Percentiles rank a stretch among this genome's conserved stretches.
These are phyloP conservation scores for Teunomyces lycoperdinae DNA, from an alignment of 805 yeast species.

Conservation along the genomic window DNA sequence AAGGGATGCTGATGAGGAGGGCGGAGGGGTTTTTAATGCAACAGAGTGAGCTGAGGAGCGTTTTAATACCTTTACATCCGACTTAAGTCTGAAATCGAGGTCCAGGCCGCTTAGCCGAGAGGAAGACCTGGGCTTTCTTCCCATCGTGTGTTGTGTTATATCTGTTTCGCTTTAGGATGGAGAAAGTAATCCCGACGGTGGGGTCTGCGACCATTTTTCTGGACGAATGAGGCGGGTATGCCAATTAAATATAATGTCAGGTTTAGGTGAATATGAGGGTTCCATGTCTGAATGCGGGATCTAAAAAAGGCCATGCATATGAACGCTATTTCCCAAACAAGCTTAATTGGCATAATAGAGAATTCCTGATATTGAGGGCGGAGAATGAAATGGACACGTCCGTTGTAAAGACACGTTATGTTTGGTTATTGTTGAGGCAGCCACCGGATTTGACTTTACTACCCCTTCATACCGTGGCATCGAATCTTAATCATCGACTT, in stretches of 20 bases:
- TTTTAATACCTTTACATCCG: neutral
- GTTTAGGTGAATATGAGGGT: neutral
- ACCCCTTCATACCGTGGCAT: neutral
- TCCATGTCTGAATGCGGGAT: neutral
- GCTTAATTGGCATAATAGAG: neutral
- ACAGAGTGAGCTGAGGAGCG: conserved; percentile 8
- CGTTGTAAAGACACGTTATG: neutral
- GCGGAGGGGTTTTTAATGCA: conserved; percentile 2
- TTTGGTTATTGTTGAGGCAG: neutral
- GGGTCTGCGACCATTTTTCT: neutral
- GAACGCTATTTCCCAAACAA: conserved; percentile 1
- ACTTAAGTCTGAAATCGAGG: neutral
- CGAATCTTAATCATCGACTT: neutral
- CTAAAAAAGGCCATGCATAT: neutral
- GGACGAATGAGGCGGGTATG: neutral
- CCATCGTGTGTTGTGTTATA: neutral
- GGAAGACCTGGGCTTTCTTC: neutral
- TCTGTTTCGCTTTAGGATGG: neutral
- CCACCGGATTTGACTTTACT: neutral
- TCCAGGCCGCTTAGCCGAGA: neutral
- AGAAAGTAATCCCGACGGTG: neutral
- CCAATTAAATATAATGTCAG: neutral
- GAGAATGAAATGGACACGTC: neutral
- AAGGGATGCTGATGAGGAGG: conserved; percentile 6
- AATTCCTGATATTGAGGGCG: neutral